phyloP scores from a whole-genome alignment of 2,329 filamentous ascomycete species.

The Verruconis gallopava region DNA sequence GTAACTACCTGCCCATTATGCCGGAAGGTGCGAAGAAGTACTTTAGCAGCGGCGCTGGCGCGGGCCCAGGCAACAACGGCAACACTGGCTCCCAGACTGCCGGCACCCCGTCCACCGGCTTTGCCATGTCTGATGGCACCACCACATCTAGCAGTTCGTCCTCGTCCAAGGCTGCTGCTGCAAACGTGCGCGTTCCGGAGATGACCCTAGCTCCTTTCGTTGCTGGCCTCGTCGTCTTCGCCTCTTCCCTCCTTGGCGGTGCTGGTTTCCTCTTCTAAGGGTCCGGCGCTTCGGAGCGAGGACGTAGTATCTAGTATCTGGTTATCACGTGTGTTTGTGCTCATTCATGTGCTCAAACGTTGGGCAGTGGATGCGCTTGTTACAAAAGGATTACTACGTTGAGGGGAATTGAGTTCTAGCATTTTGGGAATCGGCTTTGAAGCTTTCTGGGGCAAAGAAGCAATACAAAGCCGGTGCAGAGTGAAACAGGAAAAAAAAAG shows the following conservation, averaged over 20 bases:
- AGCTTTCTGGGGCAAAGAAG: too few species aligned
- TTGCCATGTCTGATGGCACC: constrained; percentile 34
- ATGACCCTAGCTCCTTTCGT: constrained; percentile 37
- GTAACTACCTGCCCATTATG: constrained; percentile 41
- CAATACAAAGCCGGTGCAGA: too few species aligned
- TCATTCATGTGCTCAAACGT: too few species aligned
- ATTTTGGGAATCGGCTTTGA: too few species aligned
- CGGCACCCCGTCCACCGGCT: constrained; percentile 31
- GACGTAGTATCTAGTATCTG: too few species aligned
- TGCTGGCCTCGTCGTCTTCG: constrained; percentile 37
- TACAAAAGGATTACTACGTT: too few species aligned
- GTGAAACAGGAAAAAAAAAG: too few species aligned
- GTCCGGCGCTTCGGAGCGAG: too few species aligned
- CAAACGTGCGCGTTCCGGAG: constrained; percentile 30
- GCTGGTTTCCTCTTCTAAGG: constrained; percentile 7
- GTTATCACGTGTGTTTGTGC: too few species aligned
- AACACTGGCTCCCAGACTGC: constrained; percentile 44
- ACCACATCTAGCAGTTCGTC: constrained; percentile 17
- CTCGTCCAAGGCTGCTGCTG: constrained; percentile 29
- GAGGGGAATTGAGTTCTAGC: too few species aligned
- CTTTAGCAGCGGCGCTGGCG: constrained; percentile 45
- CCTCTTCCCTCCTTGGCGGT: constrained; percentile 41
- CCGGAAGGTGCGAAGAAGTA: constrained; percentile 42
- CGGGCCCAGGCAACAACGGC: constrained; percentile 37
- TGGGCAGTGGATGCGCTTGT: too few species aligned